Evolutionary conservation across 345 rosid genomes (phyloP).

Genomic region (Syzygium grande): DNA sequence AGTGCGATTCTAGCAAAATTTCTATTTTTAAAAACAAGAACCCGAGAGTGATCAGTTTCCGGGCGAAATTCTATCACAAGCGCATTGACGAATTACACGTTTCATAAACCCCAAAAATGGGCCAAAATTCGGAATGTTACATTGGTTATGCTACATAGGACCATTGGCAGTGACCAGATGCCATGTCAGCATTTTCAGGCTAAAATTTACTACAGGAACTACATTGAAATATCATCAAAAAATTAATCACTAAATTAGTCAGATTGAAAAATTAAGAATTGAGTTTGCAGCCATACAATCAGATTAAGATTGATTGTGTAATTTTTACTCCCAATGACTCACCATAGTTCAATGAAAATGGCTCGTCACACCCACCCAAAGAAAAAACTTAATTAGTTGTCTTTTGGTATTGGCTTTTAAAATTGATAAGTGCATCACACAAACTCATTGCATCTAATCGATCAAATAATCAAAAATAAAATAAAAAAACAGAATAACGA

Average conservation of each 20-base stretch:
- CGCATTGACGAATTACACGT: no score
- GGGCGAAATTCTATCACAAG: no score
- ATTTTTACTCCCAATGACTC: neutral
- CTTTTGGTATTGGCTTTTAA: neutral
- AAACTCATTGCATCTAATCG: neutral
- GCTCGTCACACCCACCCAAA: neutral
- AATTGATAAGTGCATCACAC: neutral
- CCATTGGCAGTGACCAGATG: no score
- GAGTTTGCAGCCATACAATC: neutral
- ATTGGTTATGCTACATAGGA: no score
- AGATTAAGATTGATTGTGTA: no score
- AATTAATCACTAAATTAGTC: neutral
- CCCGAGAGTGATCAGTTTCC: no score
- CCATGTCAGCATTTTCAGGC: rapidly evolving
- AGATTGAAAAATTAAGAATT: neutral
- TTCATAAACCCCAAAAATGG: no score
- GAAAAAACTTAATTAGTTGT: neutral
- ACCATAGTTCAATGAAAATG: neutral
- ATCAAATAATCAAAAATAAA: neutral
- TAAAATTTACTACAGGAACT: rapidly evolving
- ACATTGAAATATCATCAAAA: neutral
- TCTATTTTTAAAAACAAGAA: no score
- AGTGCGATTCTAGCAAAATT: no score
- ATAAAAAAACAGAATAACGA: neutral
- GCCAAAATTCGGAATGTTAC: no score